Percentiles rank a stretch among this genome's conserved stretches.
These are phyloP conservation scores for Panaeolus papilionaceus DNA, from an alignment of 768 basidiomycete genomes.

Conservation along the genomic window DNA sequence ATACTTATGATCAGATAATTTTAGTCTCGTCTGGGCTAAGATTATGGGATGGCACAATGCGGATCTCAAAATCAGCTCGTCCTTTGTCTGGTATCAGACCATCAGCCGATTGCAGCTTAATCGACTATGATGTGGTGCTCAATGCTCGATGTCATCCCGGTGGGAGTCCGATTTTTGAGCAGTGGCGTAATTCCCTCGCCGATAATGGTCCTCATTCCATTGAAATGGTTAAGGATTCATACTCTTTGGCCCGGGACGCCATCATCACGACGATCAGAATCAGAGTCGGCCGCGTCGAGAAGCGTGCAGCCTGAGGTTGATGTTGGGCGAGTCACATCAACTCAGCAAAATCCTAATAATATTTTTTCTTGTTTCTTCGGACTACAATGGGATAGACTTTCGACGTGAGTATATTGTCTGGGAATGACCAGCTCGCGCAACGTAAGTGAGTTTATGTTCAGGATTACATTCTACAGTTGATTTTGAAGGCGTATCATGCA, in stretches of 20 bases:
- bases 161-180: not conserved
- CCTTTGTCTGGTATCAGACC: too few relatives aligned
- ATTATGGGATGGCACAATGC: not conserved
- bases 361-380: too few relatives aligned
- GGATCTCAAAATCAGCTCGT: not conserved
- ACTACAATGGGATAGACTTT: too few relatives aligned
- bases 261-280: not conserved
- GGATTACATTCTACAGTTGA: too few relatives aligned
- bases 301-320: too few relatives aligned
- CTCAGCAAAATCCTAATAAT: too few relatives aligned
- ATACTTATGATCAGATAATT: too few relatives aligned
- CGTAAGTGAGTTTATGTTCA: not conserved
- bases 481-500: too few relatives aligned
- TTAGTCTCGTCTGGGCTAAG: too few relatives aligned
- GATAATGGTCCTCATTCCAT: not conserved
- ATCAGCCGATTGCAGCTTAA: not conserved
- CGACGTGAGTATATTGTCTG: not conserved
- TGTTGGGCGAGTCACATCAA: too few relatives aligned
- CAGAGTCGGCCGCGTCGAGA: not conserved
- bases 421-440: not conserved
- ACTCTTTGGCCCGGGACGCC: not conserved
- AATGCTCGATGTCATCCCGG: not conserved
- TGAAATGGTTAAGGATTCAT: too few relatives aligned
- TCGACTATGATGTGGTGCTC: not conserved
- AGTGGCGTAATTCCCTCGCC: constrained; percentile 11